Evolutionary conservation across 106 monocot genomes (phyloP).

Genomic region (Dendrobium nobile): DNA sequence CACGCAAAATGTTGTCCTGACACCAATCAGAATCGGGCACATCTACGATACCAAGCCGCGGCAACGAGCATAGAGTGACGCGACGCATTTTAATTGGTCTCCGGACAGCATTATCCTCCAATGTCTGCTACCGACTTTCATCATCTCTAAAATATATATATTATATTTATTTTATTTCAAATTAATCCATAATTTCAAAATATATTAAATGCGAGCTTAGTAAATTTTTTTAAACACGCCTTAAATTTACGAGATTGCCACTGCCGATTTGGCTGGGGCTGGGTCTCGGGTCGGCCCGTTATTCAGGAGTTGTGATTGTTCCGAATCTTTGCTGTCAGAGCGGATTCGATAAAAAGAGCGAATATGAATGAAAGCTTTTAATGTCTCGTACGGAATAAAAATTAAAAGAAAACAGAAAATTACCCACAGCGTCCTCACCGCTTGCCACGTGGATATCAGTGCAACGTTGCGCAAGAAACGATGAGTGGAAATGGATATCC

Average conservation of each 20-base stretch:
- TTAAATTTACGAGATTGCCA: background rate
- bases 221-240: no score
- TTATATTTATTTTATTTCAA: no score
- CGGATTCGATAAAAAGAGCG: background rate
- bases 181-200: no score
- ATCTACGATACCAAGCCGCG: no score
- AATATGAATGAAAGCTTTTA: background rate
- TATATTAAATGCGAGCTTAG: no score
- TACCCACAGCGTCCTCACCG: background rate
- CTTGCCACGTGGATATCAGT: background rate
- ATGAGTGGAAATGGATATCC: background rate
- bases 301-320: background rate
- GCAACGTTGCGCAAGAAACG: background rate
- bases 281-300: background rate
- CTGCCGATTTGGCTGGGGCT: background rate
- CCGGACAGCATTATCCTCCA: no score
- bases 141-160: no score
- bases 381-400: background rate
- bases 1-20: no score
- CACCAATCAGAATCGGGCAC: no score
- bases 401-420: background rate
- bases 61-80: no score
- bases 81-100: no score
- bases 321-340: background rate
- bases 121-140: no score